A percentile compares a stretch with the other conserved stretches of the same genome.
phyloP scores from a whole-genome alignment of 2,329 filamentous ascomycete species.

The Aureobasidium namibiae region DNA sequence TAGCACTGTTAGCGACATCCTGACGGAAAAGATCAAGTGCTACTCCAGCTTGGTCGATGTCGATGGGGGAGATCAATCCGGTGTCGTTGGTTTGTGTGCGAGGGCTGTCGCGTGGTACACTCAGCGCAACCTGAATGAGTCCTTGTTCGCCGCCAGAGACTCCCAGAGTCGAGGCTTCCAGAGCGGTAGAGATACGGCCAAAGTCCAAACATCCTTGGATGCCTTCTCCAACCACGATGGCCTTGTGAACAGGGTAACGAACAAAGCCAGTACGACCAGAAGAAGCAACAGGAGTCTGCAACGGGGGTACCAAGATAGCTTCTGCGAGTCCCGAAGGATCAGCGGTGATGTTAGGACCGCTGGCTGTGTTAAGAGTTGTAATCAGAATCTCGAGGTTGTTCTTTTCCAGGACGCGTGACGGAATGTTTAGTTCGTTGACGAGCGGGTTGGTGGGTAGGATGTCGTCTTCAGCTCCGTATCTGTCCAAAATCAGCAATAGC shows the following conservation, averaged over 20 bases:
- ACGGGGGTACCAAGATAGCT: constrained; percentile 61
- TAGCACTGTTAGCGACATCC: constrained; percentile 25
- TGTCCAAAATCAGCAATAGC: constrained; percentile 22
- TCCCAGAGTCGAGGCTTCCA: constrained; percentile 15
- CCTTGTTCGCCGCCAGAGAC: constrained; percentile 29
- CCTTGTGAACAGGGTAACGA: constrained; percentile 76
- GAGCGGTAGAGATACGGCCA: constrained; percentile 29
- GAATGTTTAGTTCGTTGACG: constrained; percentile 53
- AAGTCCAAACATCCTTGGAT: constrained; percentile 57
- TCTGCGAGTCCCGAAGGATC: constrained; percentile 44
- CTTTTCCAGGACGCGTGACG: constrained; percentile 53
- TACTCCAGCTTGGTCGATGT: constrained; percentile 53
- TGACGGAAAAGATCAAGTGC: constrained; percentile 45
- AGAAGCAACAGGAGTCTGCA: constrained; percentile 60
- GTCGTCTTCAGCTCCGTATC: constrained; percentile 47
- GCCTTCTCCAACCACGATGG: constrained; percentile 65
- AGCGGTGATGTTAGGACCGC: constrained; percentile 22
- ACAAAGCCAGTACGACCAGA: constrained; percentile 59
- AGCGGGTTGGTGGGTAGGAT: constrained; percentile 42
- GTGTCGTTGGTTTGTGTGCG: constrained; percentile 16
- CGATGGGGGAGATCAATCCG: constrained; percentile 42
- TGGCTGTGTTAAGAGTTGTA: constrained; percentile 43
- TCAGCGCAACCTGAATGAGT: constrained; percentile 49
- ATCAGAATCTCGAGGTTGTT: constrained; percentile 57
- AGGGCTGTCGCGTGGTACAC: constrained; percentile 36